phyloP scores from a whole-genome alignment of 2,329 filamentous ascomycete genomes.

The Scorias spongiosa region DNA sequence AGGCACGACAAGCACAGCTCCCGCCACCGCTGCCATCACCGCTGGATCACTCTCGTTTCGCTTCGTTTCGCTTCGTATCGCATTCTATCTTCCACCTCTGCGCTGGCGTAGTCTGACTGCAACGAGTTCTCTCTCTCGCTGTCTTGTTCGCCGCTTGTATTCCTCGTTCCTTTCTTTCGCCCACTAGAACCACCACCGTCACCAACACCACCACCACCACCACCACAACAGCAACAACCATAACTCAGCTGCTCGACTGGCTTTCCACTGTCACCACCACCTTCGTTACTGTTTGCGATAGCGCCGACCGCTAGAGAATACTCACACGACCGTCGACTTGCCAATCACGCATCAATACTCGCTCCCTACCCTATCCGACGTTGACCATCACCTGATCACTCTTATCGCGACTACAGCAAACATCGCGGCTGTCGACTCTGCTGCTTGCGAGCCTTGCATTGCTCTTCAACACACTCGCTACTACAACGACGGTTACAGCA shows the following conservation, averaged over 20 bases:
- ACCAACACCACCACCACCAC: not conserved
- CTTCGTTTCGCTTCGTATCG: not conserved
- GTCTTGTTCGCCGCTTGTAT: not conserved
- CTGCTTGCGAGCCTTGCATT: no score
- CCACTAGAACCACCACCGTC: not conserved
- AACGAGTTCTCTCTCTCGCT: not conserved
- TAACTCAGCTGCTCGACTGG: not conserved
- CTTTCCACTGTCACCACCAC: not conserved
- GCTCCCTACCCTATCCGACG: not conserved
- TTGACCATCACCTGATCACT: not conserved
- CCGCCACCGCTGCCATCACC: not conserved
- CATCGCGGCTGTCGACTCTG: not conserved
- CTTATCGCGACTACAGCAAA: not conserved
- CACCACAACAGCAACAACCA: not conserved
- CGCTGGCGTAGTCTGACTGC: not conserved
- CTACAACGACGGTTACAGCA: no score
- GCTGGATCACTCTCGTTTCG: not conserved
- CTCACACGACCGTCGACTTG: no score
- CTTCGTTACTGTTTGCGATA: not conserved
- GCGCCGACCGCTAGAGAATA: no score
- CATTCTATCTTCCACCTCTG: not conserved
- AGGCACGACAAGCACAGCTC: not conserved
- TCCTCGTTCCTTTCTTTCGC: not conserved
- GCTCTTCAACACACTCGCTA: not conserved
- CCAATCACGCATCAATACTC: no score